Percentiles rank a stretch among this genome's conserved stretches.
Evolutionary conservation across 805 yeast species (phyloP).

Genomic region (Saccharomycopsis sp.): DNA sequence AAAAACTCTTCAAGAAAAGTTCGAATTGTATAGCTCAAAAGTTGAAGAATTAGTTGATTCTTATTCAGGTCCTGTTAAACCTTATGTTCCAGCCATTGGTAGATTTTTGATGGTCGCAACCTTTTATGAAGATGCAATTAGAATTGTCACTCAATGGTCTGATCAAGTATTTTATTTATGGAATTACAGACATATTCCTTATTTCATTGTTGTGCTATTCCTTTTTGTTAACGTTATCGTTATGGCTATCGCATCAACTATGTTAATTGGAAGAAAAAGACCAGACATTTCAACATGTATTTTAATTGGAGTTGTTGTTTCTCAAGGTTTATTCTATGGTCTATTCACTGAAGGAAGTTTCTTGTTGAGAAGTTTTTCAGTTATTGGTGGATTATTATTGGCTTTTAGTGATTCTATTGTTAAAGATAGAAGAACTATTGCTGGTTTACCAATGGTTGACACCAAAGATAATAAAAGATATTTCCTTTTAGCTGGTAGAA

Average conservation of each 20-base stretch:
- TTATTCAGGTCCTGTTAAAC: slow-evolving; percentile 47
- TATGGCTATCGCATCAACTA: slow-evolving; percentile 68
- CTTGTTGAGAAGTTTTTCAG: slow-evolving; percentile 79
- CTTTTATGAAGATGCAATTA: slow-evolving; percentile 78
- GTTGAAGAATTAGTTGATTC: slow-evolving; percentile 50
- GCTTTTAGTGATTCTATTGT: slow-evolving; percentile 84
- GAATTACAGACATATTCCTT: slow-evolving; percentile 72
- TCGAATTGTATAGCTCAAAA: slow-evolving; percentile 46
- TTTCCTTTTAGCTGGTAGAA: slow-evolving; percentile 79
- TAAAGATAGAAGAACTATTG: slow-evolving; percentile 63
- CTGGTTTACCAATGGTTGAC: slow-evolving; percentile 71
- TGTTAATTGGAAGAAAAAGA: slow-evolving; percentile 62
- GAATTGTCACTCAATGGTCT: slow-evolving; percentile 82
- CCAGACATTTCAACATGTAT: slow-evolving; percentile 65
- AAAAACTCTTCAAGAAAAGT: slow-evolving; percentile 25
- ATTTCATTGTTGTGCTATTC: slow-evolving; percentile 68
- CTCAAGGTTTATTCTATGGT: slow-evolving; percentile 88
- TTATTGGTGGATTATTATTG: slow-evolving; percentile 85
- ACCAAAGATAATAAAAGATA: slow-evolving; percentile 70
- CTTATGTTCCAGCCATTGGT: slow-evolving; percentile 82
- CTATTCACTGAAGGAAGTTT: slow-evolving; percentile 73
- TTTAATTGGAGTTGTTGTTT: slow-evolving; percentile 60
- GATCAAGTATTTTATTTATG: slow-evolving; percentile 84
- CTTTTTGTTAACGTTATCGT: slow-evolving; percentile 53
- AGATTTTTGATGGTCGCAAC: slow-evolving; percentile 89